A percentile compares a stretch with the other conserved stretches of the same genome.
Conservation (phyloP, 176 grass and related monocot genomes). For the Urochloa ruziziensis region DNA sequence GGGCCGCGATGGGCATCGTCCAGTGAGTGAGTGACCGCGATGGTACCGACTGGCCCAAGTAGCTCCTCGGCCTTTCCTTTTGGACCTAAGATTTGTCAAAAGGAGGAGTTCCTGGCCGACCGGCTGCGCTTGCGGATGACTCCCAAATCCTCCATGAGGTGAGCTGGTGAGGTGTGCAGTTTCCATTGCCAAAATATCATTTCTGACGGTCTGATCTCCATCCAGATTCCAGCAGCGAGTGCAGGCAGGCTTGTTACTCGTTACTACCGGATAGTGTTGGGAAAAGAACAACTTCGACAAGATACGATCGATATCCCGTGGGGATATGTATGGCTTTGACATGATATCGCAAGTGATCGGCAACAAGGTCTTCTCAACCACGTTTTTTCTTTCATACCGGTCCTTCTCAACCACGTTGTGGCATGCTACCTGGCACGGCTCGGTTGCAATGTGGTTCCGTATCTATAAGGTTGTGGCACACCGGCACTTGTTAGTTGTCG, state of each 20-base stretch:
- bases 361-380: not conserved
- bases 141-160: too few species aligned
- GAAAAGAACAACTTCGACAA: not conserved
- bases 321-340: not conserved
- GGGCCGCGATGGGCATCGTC: not conserved
- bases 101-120: not conserved
- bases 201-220: not conserved
- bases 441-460: not conserved
- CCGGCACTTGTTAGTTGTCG: not conserved
- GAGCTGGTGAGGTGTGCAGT: not conserved
- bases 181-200: not conserved
- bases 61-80: not conserved
- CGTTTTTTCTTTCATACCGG: too few species aligned
- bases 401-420: not conserved
- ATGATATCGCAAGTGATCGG: not conserved
- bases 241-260: not conserved
- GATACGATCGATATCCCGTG: not conserved
- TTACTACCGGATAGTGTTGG: constrained; percentile 14
- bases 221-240: not conserved
- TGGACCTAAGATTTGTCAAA: not conserved
- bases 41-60: not conserved
- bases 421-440: not conserved
- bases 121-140: not conserved
- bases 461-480: not conserved
- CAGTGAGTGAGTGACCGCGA: too few species aligned